Base-by-base conservation (phyloP, 805 yeast genomes). In the Ogataea siamensis region DNA sequence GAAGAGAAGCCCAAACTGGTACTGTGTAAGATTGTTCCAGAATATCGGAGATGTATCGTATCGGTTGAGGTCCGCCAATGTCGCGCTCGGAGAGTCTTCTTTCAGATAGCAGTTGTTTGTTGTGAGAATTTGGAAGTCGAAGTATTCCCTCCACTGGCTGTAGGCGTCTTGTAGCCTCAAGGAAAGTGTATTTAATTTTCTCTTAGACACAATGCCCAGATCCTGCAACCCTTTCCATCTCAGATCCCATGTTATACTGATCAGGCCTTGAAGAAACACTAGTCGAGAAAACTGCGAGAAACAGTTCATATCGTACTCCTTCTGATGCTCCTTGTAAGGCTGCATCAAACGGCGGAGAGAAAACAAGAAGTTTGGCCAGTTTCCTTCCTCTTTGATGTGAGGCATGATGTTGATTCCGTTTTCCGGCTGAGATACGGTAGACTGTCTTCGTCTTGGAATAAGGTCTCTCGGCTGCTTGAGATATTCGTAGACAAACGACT, bases 341-440 rank as follows among this genome's bases (percentile, higher is more conserved):
- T 53, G 60, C 61, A 62, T 58, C 37, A 63, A 42, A n/a, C 59
- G 39, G 37, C 58, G 48, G 30, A 64, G 42, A 28, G 60, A 51
- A 55, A 62, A 65, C n/a, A 64, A 43, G 32, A 64, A 57, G 23
- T 55, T 58, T 2, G 68, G 70, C 70, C 69, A 65, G 28, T 45
- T 47, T 3, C 56, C 53, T 34, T 58, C 64, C 18, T 46, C 45
- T 16, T 49, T 56, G n/a, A 58, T 52, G 31, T 52, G 55, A 3
- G 62, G 58, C 39, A 47, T 42, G 17, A 43, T 36, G 12, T 39
- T 37, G 36, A 42, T 23, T 37, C 38, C 38, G 8, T 24, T 19
- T 12, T 40, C 42, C 6, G 11, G 13, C 15, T 34, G 36, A 13
- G 24, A 5, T 29, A 12, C 21, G 33, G 49, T 39, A 2, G 32